Conservation (phyloP, 148 eudicot genomes). For the Spergularia bocconei region DNA sequence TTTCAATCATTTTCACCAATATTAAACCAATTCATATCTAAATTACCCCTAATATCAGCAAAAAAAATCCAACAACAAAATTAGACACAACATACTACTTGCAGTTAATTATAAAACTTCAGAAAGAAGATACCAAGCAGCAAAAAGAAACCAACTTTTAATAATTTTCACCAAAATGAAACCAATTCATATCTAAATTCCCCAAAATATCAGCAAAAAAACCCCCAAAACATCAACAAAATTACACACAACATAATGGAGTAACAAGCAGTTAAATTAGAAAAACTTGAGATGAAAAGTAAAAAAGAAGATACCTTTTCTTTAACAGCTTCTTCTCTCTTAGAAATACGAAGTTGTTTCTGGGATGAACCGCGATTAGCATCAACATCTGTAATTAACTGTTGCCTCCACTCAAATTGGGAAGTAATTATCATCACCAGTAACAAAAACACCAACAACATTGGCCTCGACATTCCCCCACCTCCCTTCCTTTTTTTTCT, state of each 20-base stretch:
- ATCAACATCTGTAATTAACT: constrained; percentile 53
- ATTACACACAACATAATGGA: not conserved
- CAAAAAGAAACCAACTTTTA: no score
- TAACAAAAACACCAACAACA: constrained; percentile 64
- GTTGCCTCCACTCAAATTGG: constrained; percentile 84
- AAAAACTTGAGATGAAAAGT: not conserved
- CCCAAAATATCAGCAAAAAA: no score
- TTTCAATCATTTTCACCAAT: not conserved
- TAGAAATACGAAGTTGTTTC: constrained; percentile 51
- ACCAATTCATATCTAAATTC: not conserved
- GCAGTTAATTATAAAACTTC: no score
- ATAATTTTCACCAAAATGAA: not conserved
- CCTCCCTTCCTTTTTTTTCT: no score
- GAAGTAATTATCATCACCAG: constrained; percentile 68
- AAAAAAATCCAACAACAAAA: not conserved
- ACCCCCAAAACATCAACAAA: not conserved
- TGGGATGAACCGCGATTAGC: constrained; percentile 40
- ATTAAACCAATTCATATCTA: not conserved
- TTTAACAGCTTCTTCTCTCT: constrained; percentile 73
- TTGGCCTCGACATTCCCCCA: constrained; percentile 58
- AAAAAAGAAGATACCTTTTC: constrained; percentile 48
- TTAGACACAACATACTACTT: no score
- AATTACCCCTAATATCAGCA: not conserved
- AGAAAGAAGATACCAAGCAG: no score
- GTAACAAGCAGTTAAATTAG: not conserved